Percentiles rank a stretch among this genome's conserved stretches.
These are phyloP conservation scores for Lecanicillium sp. DNA, from an alignment of 2,329 filamentous ascomycete genomes.

Conservation along the genomic window DNA sequence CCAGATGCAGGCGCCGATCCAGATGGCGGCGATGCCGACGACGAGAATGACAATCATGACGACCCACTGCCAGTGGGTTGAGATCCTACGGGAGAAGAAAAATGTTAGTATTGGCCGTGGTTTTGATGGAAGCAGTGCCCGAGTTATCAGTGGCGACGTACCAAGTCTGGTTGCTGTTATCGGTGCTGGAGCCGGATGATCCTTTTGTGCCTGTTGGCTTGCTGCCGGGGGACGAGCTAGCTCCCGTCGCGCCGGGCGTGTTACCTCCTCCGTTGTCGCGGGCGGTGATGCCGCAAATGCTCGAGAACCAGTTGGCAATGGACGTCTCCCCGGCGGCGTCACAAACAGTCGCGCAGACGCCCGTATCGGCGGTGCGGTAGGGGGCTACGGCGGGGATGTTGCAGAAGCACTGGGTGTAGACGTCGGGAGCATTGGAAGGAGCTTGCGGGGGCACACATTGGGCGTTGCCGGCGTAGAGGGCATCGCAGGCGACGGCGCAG, in stretches of 20 bases:
- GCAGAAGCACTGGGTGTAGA: conserved; percentile 70
- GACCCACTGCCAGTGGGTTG: conserved; percentile 70
- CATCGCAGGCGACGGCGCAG: conserved; percentile 52
- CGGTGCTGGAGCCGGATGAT: neutral
- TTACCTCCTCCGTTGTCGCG: neutral
- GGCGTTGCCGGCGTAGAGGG: conserved; percentile 62
- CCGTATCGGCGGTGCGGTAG: conserved; percentile 43
- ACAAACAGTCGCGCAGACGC: conserved; percentile 57
- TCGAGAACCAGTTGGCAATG: conserved; percentile 64
- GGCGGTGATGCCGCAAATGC: conserved; percentile 48
- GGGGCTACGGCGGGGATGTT: conserved; percentile 48
- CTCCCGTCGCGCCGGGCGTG: conserved; percentile 11
- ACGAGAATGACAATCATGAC: conserved; percentile 71
- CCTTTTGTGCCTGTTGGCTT: neutral
- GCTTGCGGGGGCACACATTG: conserved; percentile 57
- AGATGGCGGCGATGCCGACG: conserved; percentile 59
- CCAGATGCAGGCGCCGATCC: conserved; percentile 61
- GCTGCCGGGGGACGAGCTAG: conserved; percentile 9
- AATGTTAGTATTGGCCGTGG: neutral
- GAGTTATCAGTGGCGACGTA: neutral
- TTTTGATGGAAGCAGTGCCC: conserved; percentile 2
- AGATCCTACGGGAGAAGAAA: conserved; percentile 56
- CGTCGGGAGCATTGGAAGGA: conserved; percentile 36
- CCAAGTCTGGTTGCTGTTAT: conserved; percentile 2
- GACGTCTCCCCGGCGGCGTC: conserved; percentile 38